Evolutionary conservation across 257 asterid genomes (phyloP).

Genomic region (Avicennia marina): DNA sequence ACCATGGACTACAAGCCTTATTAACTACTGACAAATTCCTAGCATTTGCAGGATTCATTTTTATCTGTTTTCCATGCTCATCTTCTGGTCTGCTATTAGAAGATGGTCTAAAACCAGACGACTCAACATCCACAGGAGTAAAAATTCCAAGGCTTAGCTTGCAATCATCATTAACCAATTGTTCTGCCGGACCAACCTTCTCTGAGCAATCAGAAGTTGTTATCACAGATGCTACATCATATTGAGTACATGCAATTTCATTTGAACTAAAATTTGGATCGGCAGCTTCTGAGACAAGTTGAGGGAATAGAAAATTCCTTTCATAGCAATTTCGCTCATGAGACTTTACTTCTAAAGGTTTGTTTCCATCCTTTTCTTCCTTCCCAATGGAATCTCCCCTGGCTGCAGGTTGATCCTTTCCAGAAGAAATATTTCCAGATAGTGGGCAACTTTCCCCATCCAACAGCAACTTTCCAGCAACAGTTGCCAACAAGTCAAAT

Average conservation of each 20-base stretch:
- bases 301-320: conserved; percentile 63
- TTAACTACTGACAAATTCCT: conserved; percentile 43
- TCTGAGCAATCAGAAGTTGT: conserved; percentile 68
- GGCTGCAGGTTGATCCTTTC: conserved; percentile 32
- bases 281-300: conserved; percentile 63
- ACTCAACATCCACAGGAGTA: conserved; percentile 45
- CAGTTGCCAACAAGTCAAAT: conserved; percentile 76
- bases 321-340: conserved; percentile 32
- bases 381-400: conserved; percentile 35
- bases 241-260: conserved; percentile 37
- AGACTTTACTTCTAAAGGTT: conserved; percentile 36
- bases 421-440: conserved; percentile 22
- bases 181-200: conserved; percentile 49
- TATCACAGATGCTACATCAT: conserved; percentile 49
- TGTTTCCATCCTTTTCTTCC: conserved; percentile 37
- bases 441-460: conserved; percentile 48
- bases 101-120: conserved; percentile 43
- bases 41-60: conserved; percentile 40
- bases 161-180: conserved; percentile 48
- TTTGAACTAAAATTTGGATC: conserved; percentile 29
- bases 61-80: conserved; percentile 38
- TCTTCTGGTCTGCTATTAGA: conserved; percentile 41
- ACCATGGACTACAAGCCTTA: conserved; percentile 33
- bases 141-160: conserved; percentile 51
- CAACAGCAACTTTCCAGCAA: conserved; percentile 70